Evolutionary conservation across 345 rosid species (phyloP).

Genomic region (Citropsis articulata): DNA sequence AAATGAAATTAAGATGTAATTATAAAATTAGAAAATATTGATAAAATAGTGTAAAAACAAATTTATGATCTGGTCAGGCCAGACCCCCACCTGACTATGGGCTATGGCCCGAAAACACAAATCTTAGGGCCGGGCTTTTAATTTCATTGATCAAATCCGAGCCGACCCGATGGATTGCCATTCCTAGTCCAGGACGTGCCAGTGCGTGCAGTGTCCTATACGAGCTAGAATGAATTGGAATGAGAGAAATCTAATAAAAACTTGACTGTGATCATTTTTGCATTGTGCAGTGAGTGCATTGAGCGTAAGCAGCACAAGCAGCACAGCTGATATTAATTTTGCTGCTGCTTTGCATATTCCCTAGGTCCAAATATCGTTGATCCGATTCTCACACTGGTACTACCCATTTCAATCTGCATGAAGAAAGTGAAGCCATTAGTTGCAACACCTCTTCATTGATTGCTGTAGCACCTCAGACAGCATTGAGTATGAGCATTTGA

Average conservation of each 20-base stretch:
- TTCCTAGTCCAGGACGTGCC: too few species aligned
- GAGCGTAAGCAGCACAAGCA: background rate
- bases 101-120: too few species aligned
- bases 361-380: slow-evolving; percentile 91
- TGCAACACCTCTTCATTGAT: background rate
- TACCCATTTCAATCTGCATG: slow-evolving; percentile 89
- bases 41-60: too few species aligned
- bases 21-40: too few species aligned
- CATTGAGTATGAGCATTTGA: background rate
- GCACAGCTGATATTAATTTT: slow-evolving; percentile 3
- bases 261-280: background rate
- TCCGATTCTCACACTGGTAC: slow-evolving; percentile 87
- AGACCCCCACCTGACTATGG: too few species aligned
- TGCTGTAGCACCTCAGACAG: background rate
- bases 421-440: slow-evolving; percentile 17
- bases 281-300: background rate
- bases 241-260: background rate
- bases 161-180: too few species aligned
- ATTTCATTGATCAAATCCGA: too few species aligned
- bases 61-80: too few species aligned
- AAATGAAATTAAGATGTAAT: too few species aligned
- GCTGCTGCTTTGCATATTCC: slow-evolving; percentile 53
- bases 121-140: too few species aligned
- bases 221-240: background rate
- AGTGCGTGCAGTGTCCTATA: background rate